A percentile compares a stretch with the other conserved stretches of the same genome.
These are phyloP conservation scores for Nepenthes mirabilis DNA, from an alignment of 148 eudicot genomes.

Conservation along the genomic window DNA sequence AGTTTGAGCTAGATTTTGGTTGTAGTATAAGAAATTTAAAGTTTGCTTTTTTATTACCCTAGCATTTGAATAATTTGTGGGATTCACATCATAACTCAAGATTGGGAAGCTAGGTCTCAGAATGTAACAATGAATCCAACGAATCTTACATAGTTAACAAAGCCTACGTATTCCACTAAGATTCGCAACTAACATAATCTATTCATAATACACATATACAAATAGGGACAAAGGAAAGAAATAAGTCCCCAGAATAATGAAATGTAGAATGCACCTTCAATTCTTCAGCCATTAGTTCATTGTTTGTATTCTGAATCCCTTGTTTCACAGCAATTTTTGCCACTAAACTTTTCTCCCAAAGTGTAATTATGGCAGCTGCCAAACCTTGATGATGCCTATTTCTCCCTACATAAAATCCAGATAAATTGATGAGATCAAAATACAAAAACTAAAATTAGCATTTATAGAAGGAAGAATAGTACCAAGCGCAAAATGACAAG, in stretches of 20 bases:
- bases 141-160: no score
- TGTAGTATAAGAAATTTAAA: no score
- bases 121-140: no score
- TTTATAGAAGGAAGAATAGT: constrained; percentile 9
- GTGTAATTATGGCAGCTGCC: constrained; percentile 78
- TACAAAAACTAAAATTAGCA: constrained; percentile 6
- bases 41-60: no score
- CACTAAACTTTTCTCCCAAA: constrained; percentile 94
- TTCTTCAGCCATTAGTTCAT: constrained; percentile 90
- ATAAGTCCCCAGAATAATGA: background rate
- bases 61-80: no score
- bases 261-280: constrained; percentile 43
- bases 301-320: constrained; percentile 96
- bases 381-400: constrained; percentile 97
- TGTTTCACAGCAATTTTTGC: constrained; percentile 98
- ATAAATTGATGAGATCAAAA: constrained; percentile 4
- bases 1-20: no score
- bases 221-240: background rate
- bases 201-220: background rate
- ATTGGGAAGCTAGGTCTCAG: no score
- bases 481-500: constrained; percentile 99
- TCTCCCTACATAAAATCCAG: constrained; percentile 47
- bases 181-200: background rate
- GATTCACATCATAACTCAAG: no score
- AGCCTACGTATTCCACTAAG: no score